phyloP scores from a whole-genome alignment of 139 green algal species.

The Helicosporidium sp. region DNA sequence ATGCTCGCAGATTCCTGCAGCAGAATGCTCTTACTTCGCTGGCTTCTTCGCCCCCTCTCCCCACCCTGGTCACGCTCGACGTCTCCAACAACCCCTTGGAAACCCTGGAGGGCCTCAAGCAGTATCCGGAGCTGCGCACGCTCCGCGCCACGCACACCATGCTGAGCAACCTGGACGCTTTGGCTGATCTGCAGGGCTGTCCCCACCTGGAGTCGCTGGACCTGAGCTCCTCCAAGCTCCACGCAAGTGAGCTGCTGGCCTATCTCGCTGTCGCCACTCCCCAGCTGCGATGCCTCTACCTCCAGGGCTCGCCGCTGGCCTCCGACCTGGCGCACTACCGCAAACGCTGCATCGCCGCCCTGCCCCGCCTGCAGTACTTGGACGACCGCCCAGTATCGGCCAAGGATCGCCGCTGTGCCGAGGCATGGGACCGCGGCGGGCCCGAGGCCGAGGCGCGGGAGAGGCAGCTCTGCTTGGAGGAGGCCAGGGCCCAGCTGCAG shows the following conservation, averaged over 20 bases:
- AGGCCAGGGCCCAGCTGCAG: no score
- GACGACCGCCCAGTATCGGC: constrained; percentile 70
- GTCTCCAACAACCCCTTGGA: constrained; percentile 55
- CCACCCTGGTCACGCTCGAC: constrained; percentile 54
- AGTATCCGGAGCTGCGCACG: constrained; percentile 35
- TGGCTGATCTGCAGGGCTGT: constrained; percentile 71
- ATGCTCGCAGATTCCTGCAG: neutral
- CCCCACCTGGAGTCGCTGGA: no score
- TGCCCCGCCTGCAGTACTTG: constrained; percentile 55
- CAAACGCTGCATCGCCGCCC: constrained; percentile 36
- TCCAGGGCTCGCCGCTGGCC: constrained; percentile 64
- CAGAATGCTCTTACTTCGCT: constrained; percentile 19
- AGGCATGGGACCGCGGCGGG: no score
- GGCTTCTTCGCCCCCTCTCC: constrained; percentile 15
- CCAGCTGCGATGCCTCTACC: constrained; percentile 62
- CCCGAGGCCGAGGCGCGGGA: no score
- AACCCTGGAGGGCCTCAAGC: constrained; percentile 30
- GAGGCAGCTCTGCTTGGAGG: no score
- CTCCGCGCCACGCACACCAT: constrained; percentile 47
- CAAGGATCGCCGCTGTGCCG: constrained; percentile 36
- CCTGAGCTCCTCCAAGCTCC: no score
- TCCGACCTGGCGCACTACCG: no score
- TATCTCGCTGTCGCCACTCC: no score
- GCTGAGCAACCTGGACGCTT: constrained; percentile 27
- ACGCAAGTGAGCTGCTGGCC: no score